These are phyloP conservation scores for Posidonia oceanica DNA, from an alignment of 116 monocot species.

Conservation along the genomic window DNA sequence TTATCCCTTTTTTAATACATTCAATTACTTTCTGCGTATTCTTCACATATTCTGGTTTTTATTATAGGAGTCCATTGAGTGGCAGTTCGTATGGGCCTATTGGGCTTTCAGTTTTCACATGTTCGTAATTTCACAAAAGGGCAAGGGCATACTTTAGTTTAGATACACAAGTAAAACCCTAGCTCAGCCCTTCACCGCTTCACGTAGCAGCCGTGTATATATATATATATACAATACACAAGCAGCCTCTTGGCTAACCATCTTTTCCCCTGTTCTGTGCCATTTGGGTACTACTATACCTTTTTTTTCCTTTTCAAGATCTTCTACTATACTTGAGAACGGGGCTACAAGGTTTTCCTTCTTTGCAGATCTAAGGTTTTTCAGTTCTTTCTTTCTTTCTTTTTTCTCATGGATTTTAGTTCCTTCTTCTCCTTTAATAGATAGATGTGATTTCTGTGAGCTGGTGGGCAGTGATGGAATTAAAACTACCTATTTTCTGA, in stretches of 20 bases:
- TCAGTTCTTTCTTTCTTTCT: too few relatives aligned
- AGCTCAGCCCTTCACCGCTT: background rate
- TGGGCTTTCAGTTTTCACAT: background rate
- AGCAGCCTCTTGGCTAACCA: background rate
- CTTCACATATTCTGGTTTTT: too few relatives aligned
- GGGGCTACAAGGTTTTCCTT: too few relatives aligned
- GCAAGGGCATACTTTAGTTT: background rate
- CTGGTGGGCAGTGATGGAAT: conserved; percentile 43
- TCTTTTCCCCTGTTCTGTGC: background rate
- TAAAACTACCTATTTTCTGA: conserved; percentile 81
- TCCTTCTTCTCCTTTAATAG: background rate
- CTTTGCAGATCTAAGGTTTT: background rate
- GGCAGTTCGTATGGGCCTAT: background rate
- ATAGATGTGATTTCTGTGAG: background rate
- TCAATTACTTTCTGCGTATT: too few relatives aligned
- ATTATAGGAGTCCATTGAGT: too few relatives aligned
- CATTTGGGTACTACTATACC: background rate
- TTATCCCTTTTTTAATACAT: too few relatives aligned
- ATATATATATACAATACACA: too few relatives aligned
- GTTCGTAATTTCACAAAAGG: background rate
- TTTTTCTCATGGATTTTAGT: background rate
- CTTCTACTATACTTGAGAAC: too few relatives aligned
- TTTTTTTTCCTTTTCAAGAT: too few relatives aligned
- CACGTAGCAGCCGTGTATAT: background rate
- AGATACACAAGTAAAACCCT: background rate